Evolutionary conservation across 2,329 filamentous ascomycete genomes (phyloP), one percentile per base, ranked within the genome.

Genomic region (Stagonosporopsis cucurbitacearum): DNA sequence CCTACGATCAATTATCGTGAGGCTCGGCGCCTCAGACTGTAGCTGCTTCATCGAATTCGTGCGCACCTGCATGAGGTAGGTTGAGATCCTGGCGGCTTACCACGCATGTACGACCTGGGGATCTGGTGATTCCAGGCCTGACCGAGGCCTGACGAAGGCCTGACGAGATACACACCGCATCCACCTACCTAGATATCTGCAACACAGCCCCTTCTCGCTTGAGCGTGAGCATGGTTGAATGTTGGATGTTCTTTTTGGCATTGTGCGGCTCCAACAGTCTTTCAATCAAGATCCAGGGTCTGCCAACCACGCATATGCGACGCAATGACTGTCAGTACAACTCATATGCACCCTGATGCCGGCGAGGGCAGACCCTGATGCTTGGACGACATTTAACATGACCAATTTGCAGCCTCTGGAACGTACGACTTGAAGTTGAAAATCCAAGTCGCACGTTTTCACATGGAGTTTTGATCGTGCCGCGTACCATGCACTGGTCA

Each of bases 1-100:
- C 58, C 53, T 50, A 45, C n/a, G 28, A 17, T 60, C 48, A 55
- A 54, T 57, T 62, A 53, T 63, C 60, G 61, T 40, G 44, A 43
- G 50, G 19, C 50, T 55, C 52, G 48, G 51, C 57, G 52, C 51
- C 45, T 57, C 52, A 57, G 26, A 59, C 55, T n/a, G 43, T 39
- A 52, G 61, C 46, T 48, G 50, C 43, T 50, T 60, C 59, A 59
- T 50, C 51, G 33, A 50, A 25, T 45, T 50, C 26, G 53, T 55
- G 54, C 47, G 35, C 47, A 40, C 44, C 45, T 47, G 54, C 54
- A 40, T 52, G 26, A 39, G 19, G 39, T 45, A 22, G 26, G 35
- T 50, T 28, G 32, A 28, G 30, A 59, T 44, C 57, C 50, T 43
- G 50, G n/a, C n/a, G n/a, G 50, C 42, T 19, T 37, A 45, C 17